Base-by-base conservation (phyloP, 495 filamentous ascomycete species). In the Neurospora cerealis region DNA sequence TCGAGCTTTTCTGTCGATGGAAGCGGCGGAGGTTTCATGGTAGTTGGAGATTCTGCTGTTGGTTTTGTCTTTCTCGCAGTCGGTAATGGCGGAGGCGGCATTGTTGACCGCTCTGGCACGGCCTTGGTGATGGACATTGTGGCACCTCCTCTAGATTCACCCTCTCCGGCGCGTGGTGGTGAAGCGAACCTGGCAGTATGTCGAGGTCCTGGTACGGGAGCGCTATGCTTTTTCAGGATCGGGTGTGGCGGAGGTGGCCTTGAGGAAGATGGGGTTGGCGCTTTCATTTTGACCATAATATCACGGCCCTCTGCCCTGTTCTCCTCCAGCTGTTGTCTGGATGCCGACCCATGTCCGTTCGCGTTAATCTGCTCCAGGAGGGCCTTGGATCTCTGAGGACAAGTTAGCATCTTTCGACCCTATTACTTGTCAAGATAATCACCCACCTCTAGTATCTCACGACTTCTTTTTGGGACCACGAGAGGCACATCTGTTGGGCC, bases 151-250 rank as follows among this genome's bases (percentile, higher is more conserved):
- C 75, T 73, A 19, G 40, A 70, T 60, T 75, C 80, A 71, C 83
- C 81, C 54, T 79, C 81, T n/a, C 81, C 82, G 38, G 83, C 83
- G 28, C 77, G 81, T 37, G 82, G 83, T 8, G 86, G 85, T 21
- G 84, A 85, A 21, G 84, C 83, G 72, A 88, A 88, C 60, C 86
- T 83, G 42, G 87, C 86, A 36, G 85, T 87, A 34, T 86, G 86
- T 32, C 84, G 80, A 9, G 83, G 82, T 60, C 84, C 85, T n/a
- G 83, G 84, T 48, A 76, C 76, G 71, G 86, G 85, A 10, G 83
- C 85, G 73, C 87, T 84, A 60, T 81, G 81, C 77, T 87, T 88
- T 77, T 88, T 88, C 72, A 87, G 76, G 62, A 87, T 88, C 0
- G 86, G 83, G 77, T 84, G 87, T 9, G 82, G 77, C 41, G 83